Percentiles rank a stretch among this genome's conserved stretches.
phyloP scores from a whole-genome alignment of 176 grass and related monocot species.

The Phoenix roebelenii region DNA sequence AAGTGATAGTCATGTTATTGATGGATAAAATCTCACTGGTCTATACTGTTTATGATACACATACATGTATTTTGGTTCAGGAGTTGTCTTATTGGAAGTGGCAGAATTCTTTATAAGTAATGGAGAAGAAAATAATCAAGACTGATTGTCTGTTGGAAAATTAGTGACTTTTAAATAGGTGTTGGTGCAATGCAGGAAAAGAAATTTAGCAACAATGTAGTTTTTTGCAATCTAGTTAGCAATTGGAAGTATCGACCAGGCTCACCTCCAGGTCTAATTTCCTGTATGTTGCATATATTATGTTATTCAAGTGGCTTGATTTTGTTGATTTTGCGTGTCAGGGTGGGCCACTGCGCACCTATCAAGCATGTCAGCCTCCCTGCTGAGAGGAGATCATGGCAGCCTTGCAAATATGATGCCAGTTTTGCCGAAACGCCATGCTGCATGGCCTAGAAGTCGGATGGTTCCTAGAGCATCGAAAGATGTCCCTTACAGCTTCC shows the following conservation, averaged over 20 bases:
- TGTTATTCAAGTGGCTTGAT: neutral
- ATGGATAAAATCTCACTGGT: no score
- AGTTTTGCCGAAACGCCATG: neutral
- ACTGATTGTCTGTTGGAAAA: neutral
- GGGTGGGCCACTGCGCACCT: neutral
- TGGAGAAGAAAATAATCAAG: no score
- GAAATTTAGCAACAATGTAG: no score
- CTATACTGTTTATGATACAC: no score
- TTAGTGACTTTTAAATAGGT: neutral
- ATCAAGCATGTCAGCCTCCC: neutral
- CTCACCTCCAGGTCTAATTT: neutral
- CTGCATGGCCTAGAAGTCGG: neutral
- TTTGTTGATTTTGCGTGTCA: neutral
- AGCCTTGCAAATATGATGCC: constrained; percentile 2
- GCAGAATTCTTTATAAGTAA: neutral
- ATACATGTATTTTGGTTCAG: no score
- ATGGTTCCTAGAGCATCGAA: constrained; percentile 17
- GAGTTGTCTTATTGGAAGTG: neutral
- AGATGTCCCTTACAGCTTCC: constrained; percentile 25
- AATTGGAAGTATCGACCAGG: no score
- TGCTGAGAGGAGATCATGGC: constrained; percentile 4
- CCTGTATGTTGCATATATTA: neutral
- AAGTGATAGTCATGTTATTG: no score
- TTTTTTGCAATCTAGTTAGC: no score
- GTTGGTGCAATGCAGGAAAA: neutral